Conservation (phyloP, 1,284 basidiomycete genomes). For the Malassezia pachydermatis region DNA sequence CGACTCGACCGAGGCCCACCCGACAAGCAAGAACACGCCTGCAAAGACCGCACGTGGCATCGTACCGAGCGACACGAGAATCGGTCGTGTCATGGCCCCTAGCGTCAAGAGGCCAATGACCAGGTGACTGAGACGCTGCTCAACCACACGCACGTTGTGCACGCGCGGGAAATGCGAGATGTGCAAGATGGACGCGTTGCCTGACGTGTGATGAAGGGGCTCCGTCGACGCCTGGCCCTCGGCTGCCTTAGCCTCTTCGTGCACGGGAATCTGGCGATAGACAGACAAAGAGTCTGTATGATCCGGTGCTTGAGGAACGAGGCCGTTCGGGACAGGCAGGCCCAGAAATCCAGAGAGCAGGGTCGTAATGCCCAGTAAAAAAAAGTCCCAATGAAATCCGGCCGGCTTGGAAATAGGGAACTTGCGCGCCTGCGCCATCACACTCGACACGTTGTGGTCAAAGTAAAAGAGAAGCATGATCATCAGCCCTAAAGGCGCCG, state of each 20-base stretch:
- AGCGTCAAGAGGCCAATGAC: constrained; percentile 43
- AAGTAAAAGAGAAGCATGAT: constrained; percentile 46
- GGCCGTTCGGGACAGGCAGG: constrained; percentile 80
- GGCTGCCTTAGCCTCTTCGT: constrained; percentile 31
- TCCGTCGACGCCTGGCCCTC: constrained; percentile 51
- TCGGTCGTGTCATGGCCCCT: constrained; percentile 45
- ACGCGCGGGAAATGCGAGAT: constrained; percentile 22
- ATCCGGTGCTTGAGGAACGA: constrained; percentile 87
- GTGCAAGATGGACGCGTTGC: constrained; percentile 9
- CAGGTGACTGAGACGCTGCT: constrained; percentile 43
- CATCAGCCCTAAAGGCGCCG: constrained; percentile 55
- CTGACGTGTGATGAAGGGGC: background rate
- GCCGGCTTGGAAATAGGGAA: constrained; percentile 84
- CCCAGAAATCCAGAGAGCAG: constrained; percentile 83
- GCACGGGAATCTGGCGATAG: constrained; percentile 53
- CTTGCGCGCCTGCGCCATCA: constrained; percentile 84
- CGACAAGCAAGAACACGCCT: constrained; percentile 46
- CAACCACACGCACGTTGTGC: constrained; percentile 35
- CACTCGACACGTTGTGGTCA: constrained; percentile 60
- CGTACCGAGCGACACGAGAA: constrained; percentile 43
- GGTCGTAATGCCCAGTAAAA: constrained; percentile 80
- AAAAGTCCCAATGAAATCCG: constrained; percentile 67
- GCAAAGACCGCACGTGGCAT: constrained; percentile 41
- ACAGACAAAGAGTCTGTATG: constrained; percentile 77
- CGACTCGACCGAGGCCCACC: constrained; percentile 57